phyloP scores from a whole-genome alignment of 441 rosid species.

The Adansonia rubrostipa region DNA sequence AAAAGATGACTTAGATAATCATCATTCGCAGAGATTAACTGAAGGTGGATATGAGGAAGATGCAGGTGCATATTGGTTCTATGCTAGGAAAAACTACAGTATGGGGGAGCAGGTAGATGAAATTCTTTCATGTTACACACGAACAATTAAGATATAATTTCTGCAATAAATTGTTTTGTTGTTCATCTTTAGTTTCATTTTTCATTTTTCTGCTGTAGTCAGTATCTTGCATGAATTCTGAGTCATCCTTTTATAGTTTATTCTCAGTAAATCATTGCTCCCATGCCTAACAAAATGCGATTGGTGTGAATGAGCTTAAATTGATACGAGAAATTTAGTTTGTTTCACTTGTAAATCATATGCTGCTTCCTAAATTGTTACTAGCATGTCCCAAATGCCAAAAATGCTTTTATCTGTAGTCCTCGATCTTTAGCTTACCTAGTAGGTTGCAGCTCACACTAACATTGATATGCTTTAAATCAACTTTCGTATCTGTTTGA shows the following conservation, averaged over 20 bases:
- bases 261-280: not conserved
- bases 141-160: not conserved
- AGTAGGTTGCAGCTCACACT: not conserved
- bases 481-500: not conserved
- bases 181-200: not conserved
- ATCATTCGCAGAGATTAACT: slow-evolving; percentile 52
- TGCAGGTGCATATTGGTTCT: slow-evolving; percentile 73
- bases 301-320: not conserved
- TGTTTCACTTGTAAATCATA: not conserved
- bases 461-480: not conserved
- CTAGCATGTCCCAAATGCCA: not conserved
- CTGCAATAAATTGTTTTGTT: slow-evolving; percentile 11
- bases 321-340: not conserved
- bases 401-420: not conserved
- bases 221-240: not conserved
- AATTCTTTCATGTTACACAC: slow-evolving; percentile 19
- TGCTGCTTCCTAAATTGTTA: slow-evolving; percentile 1
- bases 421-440: slow-evolving; percentile 5
- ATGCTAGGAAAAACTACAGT: slow-evolving; percentile 66
- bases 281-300: not conserved
- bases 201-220: not conserved
- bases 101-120: slow-evolving; percentile 75
- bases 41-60: slow-evolving; percentile 84
- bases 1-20: slow-evolving; percentile 30
- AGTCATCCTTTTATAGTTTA: not conserved